These are phyloP conservation scores for Paradendryphiella salina DNA, from an alignment of 2,329 filamentous ascomycete species.

Conservation along the genomic window DNA sequence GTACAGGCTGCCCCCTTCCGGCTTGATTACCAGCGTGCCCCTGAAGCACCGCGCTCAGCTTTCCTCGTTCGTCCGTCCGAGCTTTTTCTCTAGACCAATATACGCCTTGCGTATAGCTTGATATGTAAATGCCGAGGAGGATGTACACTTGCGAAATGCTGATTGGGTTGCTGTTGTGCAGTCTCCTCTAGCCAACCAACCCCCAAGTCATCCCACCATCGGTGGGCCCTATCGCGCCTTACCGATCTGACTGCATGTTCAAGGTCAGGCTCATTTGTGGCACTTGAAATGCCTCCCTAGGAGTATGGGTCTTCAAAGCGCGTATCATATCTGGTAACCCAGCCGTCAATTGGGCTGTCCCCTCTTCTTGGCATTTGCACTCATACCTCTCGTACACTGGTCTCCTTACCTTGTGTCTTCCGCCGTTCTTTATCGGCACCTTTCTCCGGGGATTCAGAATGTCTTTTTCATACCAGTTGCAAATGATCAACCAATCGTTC, in stretches of 20 bases:
- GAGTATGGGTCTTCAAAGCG: conserved; percentile 14
- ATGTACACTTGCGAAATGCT: conserved; percentile 2
- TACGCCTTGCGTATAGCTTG: not conserved
- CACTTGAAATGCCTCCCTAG: conserved; percentile 17
- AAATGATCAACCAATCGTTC: conserved; percentile 41
- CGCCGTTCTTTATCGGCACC: not conserved
- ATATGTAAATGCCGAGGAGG: not conserved
- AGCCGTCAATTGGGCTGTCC: conserved; percentile 4
- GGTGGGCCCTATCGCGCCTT: conserved; percentile 22
- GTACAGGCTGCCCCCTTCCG: not conserved
- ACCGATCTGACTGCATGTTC: conserved; percentile 26
- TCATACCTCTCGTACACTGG: not conserved
- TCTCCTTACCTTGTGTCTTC: not conserved
- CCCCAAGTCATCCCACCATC: conserved; percentile 13
- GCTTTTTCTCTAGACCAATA: not conserved
- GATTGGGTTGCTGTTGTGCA: conserved; percentile 17
- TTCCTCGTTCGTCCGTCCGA: too few relatives aligned
- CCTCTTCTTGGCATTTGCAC: not conserved
- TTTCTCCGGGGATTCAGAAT: conserved; percentile 16
- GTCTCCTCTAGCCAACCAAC: conserved; percentile 11
- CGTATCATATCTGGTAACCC: conserved; percentile 23
- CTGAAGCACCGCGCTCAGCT: too few relatives aligned
- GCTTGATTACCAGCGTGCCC: not conserved
- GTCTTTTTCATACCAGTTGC: conserved; percentile 39
- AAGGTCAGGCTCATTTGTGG: conserved; percentile 21